These are phyloP conservation scores for Osmanthus fragrans DNA, from an alignment of 257 asterid genomes.

Conservation along the genomic window DNA sequence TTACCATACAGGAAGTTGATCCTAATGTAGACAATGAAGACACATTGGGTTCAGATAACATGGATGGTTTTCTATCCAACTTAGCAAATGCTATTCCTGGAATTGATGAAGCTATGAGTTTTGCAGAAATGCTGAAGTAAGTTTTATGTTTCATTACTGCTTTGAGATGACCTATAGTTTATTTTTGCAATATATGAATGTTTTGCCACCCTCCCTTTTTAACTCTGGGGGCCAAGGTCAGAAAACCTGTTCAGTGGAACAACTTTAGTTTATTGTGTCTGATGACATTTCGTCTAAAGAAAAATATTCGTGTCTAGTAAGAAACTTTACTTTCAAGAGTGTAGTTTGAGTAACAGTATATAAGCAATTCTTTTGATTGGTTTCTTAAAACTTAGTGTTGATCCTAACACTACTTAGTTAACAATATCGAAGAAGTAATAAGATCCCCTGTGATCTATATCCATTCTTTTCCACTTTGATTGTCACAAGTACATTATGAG, in stretches of 20 bases:
- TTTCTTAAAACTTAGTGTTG: background rate
- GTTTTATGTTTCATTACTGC: conserved; percentile 25
- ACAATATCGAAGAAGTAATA: background rate
- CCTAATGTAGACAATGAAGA: conserved; percentile 87
- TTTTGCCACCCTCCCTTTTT: background rate
- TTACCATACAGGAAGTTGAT: conserved; percentile 75
- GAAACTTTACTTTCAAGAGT: conserved; percentile 9
- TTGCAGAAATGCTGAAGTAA: conserved; percentile 97
- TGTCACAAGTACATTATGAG: background rate
- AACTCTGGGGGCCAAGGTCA: background rate
- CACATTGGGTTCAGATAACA: conserved; percentile 46
- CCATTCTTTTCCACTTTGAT: background rate
- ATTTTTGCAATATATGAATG: conserved; percentile 4
- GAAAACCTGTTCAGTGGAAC: background rate
- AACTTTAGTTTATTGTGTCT: background rate
- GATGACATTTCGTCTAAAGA: background rate
- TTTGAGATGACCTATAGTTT: conserved; percentile 4
- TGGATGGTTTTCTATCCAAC: conserved; percentile 85
- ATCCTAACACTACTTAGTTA: background rate
- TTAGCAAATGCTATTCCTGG: conserved; percentile 94
- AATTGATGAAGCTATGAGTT: conserved; percentile 98
- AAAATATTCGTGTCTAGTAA: background rate
- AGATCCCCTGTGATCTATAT: background rate
- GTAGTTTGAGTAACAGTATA: background rate
- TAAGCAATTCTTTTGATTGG: background rate